phyloP scores from a whole-genome alignment of 1,284 basidiomycete genomes.

The Ganoderma lucidum region DNA sequence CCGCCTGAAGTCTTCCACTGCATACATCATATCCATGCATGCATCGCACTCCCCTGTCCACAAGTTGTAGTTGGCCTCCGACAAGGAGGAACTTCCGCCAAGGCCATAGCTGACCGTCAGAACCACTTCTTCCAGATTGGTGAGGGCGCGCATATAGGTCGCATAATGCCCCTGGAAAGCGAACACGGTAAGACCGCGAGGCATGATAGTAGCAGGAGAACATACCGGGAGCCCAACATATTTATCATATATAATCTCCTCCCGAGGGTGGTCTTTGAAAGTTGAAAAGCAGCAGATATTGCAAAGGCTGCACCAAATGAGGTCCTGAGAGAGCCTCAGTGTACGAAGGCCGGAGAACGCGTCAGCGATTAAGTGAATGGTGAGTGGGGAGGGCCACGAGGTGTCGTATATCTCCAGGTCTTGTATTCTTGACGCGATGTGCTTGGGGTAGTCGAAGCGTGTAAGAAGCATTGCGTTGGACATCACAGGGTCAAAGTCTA shows the following conservation, averaged over 20 bases:
- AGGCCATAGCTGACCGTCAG: conserved; percentile 28
- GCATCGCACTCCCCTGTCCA: conserved; percentile 36
- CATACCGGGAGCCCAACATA: conserved; percentile 31
- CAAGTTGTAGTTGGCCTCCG: conserved; percentile 18
- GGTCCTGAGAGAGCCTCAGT: conserved; percentile 30
- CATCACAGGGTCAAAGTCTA: conserved; percentile 29
- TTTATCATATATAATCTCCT: conserved; percentile 29
- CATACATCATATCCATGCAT: conserved; percentile 35
- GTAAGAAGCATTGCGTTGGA: conserved; percentile 30
- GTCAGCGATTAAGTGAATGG: conserved; percentile 23
- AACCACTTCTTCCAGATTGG: conserved; percentile 21
- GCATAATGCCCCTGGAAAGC: conserved; percentile 25
- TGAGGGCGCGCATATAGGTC: conserved; percentile 21
- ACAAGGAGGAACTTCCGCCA: conserved; percentile 19
- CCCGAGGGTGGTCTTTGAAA: conserved; percentile 29
- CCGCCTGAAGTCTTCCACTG: conserved; percentile 18
- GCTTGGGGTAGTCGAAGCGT: conserved; percentile 27
- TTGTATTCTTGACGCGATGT: conserved; percentile 26
- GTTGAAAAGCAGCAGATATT: conserved; percentile 33
- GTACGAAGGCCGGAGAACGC: conserved; percentile 26
- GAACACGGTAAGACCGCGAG: not conserved
- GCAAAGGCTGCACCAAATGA: conserved; percentile 33
- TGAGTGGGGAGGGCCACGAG: conserved; percentile 31
- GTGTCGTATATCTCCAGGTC: conserved; percentile 32
- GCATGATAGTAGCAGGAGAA: not conserved